Conservation (phyloP, 2,329 filamentous ascomycete genomes). For the Mollisiaceae sp. region DNA sequence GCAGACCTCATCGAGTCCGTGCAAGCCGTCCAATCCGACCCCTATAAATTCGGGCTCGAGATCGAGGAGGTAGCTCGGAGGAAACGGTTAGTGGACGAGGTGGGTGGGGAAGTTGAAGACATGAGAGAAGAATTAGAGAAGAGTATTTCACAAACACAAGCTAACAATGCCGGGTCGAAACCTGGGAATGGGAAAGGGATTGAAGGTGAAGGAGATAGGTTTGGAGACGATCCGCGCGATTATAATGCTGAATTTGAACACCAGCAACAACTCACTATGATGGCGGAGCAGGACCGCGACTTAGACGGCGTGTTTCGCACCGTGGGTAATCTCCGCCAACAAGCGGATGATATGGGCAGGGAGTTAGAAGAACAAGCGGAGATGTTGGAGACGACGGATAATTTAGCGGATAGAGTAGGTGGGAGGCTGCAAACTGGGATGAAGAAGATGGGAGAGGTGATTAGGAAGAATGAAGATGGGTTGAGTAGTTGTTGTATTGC, state of each 20-base stretch:
- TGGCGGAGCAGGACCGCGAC: slow-evolving; percentile 93
- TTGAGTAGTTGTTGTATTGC: slow-evolving; percentile 90
- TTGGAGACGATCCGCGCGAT: slow-evolving; percentile 44
- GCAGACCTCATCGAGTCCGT: slow-evolving; percentile 88
- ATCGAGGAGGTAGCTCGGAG: slow-evolving; percentile 81
- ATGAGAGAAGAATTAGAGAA: slow-evolving; percentile 84
- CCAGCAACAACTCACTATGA: slow-evolving; percentile 87
- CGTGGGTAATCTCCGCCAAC: slow-evolving; percentile 85
- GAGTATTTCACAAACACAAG: slow-evolving; percentile 51
- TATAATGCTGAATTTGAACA: slow-evolving; percentile 84
- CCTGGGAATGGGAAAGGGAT: slow-evolving; percentile 43
- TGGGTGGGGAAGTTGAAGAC: slow-evolving; percentile 85
- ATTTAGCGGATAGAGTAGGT: slow-evolving; percentile 83
- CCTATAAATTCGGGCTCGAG: slow-evolving; percentile 84
- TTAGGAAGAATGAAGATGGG: slow-evolving; percentile 87
- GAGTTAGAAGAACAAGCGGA: slow-evolving; percentile 94
- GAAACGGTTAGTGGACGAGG: slow-evolving; percentile 82
- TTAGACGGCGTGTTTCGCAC: slow-evolving; percentile 92
- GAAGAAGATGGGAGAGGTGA: slow-evolving; percentile 83
- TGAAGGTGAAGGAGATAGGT: slow-evolving; percentile 48
- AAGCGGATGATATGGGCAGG: slow-evolving; percentile 94
- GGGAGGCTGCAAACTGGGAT: slow-evolving; percentile 85
- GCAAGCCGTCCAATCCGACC: slow-evolving; percentile 83
- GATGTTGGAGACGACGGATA: slow-evolving; percentile 86
- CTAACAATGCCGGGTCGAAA: slow-evolving; percentile 34